phyloP scores from a whole-genome alignment of 2,329 filamentous ascomycete species.

The Nemania bipapillata region DNA sequence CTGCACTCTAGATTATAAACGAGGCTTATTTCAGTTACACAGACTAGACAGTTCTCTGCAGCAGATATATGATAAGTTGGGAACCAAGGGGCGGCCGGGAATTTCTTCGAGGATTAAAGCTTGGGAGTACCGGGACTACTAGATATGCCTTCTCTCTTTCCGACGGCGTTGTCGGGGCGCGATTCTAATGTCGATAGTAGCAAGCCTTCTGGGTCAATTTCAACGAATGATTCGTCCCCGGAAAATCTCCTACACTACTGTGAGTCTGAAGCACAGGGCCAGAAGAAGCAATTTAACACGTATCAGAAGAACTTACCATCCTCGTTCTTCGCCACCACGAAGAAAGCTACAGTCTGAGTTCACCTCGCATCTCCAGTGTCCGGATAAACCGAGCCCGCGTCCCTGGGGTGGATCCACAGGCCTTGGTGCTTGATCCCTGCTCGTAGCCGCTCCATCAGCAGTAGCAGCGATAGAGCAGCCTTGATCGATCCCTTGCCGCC shows the following conservation, averaged over 20 bases:
- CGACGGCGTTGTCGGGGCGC: slow-evolving; percentile 44
- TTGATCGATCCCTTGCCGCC: slow-evolving; percentile 44
- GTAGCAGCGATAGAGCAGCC: slow-evolving; percentile 9
- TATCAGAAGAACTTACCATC: slow-evolving; percentile 72
- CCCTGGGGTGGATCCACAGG: slow-evolving; percentile 58
- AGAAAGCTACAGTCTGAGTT: slow-evolving; percentile 91
- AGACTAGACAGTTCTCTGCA: slow-evolving; percentile 6
- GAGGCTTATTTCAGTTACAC: slow-evolving; percentile 18
- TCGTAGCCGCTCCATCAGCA: slow-evolving; percentile 19
- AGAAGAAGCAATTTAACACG: slow-evolving; percentile 24
- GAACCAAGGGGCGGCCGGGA: neutral
- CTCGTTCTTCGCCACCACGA: slow-evolving; percentile 81
- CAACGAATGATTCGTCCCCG: slow-evolving; percentile 56
- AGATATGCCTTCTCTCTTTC: neutral
- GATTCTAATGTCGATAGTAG: slow-evolving; percentile 38
- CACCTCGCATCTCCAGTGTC: slow-evolving; percentile 80
- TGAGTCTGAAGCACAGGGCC: slow-evolving; percentile 34
- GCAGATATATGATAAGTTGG: neutral
- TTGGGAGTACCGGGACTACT: slow-evolving; percentile 22
- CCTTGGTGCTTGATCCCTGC: slow-evolving; percentile 19
- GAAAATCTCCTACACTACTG: slow-evolving; percentile 52
- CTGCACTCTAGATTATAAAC: neutral
- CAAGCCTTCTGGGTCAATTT: slow-evolving; percentile 42
- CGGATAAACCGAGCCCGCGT: slow-evolving; percentile 68
- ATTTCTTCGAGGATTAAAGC: slow-evolving; percentile 31